phyloP scores from a whole-genome alignment of 352 stramenopile species.

The Hyaloperonospora arabidopsidis region DNA sequence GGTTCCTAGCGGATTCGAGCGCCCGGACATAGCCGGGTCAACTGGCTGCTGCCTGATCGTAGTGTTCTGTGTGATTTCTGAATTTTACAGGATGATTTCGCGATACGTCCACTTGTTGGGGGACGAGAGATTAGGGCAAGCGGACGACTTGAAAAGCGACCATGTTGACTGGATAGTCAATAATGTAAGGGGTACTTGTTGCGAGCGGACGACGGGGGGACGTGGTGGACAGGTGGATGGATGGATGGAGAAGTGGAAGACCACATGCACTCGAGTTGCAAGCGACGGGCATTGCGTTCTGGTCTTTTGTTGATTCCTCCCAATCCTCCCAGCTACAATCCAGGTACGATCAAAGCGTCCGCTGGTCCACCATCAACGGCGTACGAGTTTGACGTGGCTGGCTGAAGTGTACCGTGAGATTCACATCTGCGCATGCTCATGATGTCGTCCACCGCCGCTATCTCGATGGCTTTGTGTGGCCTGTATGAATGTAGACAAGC shows the following conservation, averaged over 20 bases:
- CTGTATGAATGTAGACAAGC: background rate
- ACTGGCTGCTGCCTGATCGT: background rate
- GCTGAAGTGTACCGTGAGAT: background rate
- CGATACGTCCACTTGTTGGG: constrained; percentile 12
- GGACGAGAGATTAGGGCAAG: constrained; percentile 13
- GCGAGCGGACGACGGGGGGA: constrained; percentile 7
- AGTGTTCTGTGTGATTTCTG: background rate
- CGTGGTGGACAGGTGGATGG: background rate
- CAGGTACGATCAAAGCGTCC: constrained; percentile 13
- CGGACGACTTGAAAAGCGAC: constrained; percentile 1
- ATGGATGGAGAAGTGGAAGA: constrained; percentile 3
- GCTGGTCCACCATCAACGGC: constrained; percentile 48
- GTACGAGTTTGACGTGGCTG: constrained; percentile 42
- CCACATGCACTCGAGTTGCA: constrained; percentile 7
- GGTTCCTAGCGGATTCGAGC: too few species aligned
- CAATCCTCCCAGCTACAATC: background rate
- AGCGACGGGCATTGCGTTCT: constrained; percentile 12
- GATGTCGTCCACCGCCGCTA: background rate
- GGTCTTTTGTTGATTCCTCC: background rate
- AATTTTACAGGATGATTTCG: constrained; percentile 10
- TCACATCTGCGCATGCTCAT: background rate
- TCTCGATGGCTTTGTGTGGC: background rate
- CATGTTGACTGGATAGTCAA: background rate
- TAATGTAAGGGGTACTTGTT: constrained; percentile 5
- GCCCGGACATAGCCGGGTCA: background rate